Evolutionary conservation across 768 basidiomycete species (phyloP).

Genomic region (Mycena metata): DNA sequence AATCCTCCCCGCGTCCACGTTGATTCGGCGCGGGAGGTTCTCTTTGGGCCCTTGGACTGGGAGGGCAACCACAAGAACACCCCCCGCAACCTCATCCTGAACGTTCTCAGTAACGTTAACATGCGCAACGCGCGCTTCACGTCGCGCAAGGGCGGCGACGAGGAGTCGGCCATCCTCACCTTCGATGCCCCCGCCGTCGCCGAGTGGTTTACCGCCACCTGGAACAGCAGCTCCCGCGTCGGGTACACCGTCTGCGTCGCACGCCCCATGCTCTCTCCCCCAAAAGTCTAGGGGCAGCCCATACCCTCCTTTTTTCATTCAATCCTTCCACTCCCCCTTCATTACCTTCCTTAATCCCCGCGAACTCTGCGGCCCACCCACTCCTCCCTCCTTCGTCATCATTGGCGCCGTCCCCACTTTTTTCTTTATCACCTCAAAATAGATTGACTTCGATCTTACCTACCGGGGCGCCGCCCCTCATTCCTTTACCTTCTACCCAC

Average conservation of each 20-base stretch:
- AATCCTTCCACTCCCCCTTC: too few species aligned
- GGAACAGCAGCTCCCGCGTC: too few species aligned
- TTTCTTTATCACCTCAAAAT: too few species aligned
- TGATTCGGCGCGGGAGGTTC: neutral
- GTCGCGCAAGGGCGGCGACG: neutral
- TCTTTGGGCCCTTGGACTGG: constrained; percentile 8
- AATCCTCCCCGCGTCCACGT: neutral
- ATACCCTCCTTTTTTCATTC: too few species aligned
- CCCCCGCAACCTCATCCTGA: neutral
- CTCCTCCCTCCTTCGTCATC: neutral
- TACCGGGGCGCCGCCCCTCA: too few species aligned
- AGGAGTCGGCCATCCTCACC: constrained; percentile 4
- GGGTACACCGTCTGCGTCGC: too few species aligned
- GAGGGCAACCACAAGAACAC: neutral
- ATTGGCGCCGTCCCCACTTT: too few species aligned
- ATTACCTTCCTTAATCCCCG: too few species aligned
- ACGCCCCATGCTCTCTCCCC: too few species aligned
- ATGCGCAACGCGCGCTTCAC: neutral
- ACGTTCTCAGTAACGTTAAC: neutral
- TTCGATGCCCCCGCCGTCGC: constrained; percentile 1
- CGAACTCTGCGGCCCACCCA: too few species aligned
- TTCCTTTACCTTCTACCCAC: too few species aligned
- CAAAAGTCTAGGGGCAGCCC: constrained; percentile 26
- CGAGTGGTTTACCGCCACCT: constrained; percentile 3
- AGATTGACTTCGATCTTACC: too few species aligned